Conservation (phyloP, 176 grass and related monocot genomes). For the Dendrocalamus sinicus region DNA sequence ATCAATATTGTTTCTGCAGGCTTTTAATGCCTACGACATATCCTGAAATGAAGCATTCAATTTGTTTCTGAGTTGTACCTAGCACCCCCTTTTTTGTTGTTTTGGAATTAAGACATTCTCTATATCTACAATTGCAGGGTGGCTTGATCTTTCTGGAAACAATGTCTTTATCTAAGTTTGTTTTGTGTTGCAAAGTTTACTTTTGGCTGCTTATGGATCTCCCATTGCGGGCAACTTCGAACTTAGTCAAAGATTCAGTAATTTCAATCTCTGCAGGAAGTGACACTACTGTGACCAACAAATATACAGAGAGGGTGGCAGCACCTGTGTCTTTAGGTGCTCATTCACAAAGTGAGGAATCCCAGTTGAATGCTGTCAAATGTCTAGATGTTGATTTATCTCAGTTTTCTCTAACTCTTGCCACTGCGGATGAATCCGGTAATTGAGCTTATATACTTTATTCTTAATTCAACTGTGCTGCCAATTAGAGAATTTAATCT, state of each 20-base stretch:
- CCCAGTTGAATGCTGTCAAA: slow-evolving; percentile 46
- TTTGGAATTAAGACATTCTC: slow-evolving; percentile 40
- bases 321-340: slow-evolving; percentile 37
- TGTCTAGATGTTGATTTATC: slow-evolving; percentile 63
- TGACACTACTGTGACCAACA: slow-evolving; percentile 33
- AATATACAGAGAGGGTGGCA: slow-evolving; percentile 35
- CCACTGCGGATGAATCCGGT: slow-evolving; percentile 59
- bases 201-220: slow-evolving; percentile 52
- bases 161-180: slow-evolving; percentile 69
- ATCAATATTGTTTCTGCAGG: slow-evolving; percentile 25
- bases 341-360: slow-evolving; percentile 52
- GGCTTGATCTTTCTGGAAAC: slow-evolving; percentile 88
- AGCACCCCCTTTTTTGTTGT: neutral
- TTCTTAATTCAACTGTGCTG: slow-evolving; percentile 26
- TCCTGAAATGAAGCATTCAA: slow-evolving; percentile 24
- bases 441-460: slow-evolving; percentile 42
- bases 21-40: slow-evolving; percentile 16
- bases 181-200: slow-evolving; percentile 64
- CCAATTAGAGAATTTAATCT: slow-evolving; percentile 26
- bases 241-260: slow-evolving; percentile 49
- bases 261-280: slow-evolving; percentile 34
- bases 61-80: slow-evolving; percentile 36
- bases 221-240: slow-evolving; percentile 17
- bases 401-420: slow-evolving; percentile 66
- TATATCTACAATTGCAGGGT: slow-evolving; percentile 65